A percentile compares a stretch with the other conserved stretches of the same genome.
phyloP scores from a whole-genome alignment of 768 basidiomycete species.

The Amanita pallidorosea region DNA sequence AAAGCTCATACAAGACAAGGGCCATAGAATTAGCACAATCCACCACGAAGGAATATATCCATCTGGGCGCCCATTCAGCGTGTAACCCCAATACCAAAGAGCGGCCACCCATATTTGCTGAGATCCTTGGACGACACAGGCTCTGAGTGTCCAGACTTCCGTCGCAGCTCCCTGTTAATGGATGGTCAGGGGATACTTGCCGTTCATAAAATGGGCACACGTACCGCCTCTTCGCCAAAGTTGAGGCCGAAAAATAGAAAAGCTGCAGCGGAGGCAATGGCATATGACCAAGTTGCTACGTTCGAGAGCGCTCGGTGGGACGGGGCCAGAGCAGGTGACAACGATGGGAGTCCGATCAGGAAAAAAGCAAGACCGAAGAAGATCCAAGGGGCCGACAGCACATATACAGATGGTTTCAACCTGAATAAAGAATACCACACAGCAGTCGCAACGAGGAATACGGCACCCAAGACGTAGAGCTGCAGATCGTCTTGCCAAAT shows the following conservation, averaged over 20 bases:
- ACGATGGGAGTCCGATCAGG: conserved; percentile 79
- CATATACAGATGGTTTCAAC: conserved; percentile 78
- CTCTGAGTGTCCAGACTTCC: conserved; percentile 86
- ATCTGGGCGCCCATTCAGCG: conserved; percentile 45
- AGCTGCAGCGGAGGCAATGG: conserved; percentile 84
- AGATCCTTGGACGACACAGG: conserved; percentile 88
- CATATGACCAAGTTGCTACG: conserved; percentile 85
- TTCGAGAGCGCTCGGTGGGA: conserved; percentile 63
- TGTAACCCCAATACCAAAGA: conserved; percentile 92
- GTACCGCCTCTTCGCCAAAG: conserved; percentile 91
- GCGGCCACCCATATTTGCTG: conserved; percentile 96
- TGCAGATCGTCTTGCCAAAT: conserved; percentile 75
- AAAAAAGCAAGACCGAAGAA: conserved; percentile 90
- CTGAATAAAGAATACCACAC: conserved; percentile 91
- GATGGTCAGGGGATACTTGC: neutral
- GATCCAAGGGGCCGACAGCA: conserved; percentile 80
- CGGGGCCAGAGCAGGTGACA: conserved; percentile 44
- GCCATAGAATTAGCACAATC: conserved; percentile 78
- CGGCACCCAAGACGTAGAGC: conserved; percentile 82
- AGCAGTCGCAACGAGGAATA: conserved; percentile 77
- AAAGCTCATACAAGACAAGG: conserved; percentile 64
- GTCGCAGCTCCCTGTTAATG: conserved; percentile 72
- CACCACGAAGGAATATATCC: conserved; percentile 67
- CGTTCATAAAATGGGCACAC: conserved; percentile 14
- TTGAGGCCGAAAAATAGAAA: conserved; percentile 94